A percentile compares a stretch with the other conserved stretches of the same genome.
These are phyloP conservation scores for Batrachochytrium dendrobatidis DNA, from an alignment of 371 early-diverging fungal genomes.

Conservation along the genomic window DNA sequence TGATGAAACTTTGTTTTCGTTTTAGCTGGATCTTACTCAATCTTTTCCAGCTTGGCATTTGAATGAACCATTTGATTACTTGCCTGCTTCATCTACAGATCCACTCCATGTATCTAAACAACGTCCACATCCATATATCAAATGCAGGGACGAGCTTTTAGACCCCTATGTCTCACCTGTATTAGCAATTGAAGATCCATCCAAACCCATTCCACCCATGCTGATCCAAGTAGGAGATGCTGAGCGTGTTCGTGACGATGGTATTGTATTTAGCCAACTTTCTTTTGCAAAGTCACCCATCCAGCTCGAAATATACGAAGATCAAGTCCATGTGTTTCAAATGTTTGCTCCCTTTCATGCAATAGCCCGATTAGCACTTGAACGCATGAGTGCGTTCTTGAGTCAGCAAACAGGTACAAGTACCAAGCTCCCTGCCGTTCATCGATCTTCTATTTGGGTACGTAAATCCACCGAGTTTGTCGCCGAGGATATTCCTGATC, in stretches of 20 bases:
- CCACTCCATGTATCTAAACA: constrained; percentile 20
- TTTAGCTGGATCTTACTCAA: not conserved
- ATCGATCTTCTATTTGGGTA: not conserved
- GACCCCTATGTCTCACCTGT: constrained; percentile 31
- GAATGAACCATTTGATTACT: constrained; percentile 48
- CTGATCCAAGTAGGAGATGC: constrained; percentile 53
- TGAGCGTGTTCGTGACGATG: constrained; percentile 54
- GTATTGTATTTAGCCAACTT: constrained; percentile 15
- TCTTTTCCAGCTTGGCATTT: constrained; percentile 11
- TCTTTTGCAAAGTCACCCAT: constrained; percentile 8
- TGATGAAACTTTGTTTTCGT: not conserved
- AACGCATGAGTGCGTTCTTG: constrained; percentile 10
- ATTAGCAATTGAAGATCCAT: constrained; percentile 16
- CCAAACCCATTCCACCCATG: constrained; percentile 40
- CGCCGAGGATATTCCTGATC: not conserved
- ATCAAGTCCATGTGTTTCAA: constrained; percentile 38
- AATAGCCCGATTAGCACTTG: constrained; percentile 3
- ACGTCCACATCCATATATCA: constrained; percentile 21
- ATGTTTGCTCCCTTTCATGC: constrained; percentile 14
- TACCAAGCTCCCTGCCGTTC: not conserved
- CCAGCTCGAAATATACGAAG: constrained; percentile 34
- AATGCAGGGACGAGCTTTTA: constrained; percentile 15
- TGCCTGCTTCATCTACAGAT: constrained; percentile 41
- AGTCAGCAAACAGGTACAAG: constrained; percentile 1
- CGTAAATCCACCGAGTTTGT: not conserved